Conservation (phyloP, 805 yeast genomes). For the Pichia cephalocereana region DNA sequence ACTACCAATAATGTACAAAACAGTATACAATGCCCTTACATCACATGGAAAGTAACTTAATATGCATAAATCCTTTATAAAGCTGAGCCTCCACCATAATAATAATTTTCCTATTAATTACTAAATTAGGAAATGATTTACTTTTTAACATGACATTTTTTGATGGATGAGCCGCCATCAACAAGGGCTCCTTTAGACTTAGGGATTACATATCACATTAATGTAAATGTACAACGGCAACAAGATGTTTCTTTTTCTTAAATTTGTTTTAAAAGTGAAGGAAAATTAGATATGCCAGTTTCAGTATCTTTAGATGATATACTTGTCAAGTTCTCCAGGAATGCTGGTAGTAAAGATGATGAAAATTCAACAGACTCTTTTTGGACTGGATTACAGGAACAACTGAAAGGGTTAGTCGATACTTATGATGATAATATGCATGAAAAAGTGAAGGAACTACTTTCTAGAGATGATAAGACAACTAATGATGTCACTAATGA, state of each 20-base stretch:
- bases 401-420: not conserved
- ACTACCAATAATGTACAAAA: no score
- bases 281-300: not conserved
- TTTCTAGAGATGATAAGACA: not conserved
- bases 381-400: not conserved
- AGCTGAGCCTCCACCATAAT: not conserved
- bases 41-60: no score
- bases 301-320: not conserved
- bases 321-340: not conserved
- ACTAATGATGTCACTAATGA: conserved; percentile 8
- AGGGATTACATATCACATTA: no score
- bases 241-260: no score
- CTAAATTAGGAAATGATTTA: not conserved
- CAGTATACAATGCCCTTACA: no score
- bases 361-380: not conserved
- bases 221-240: no score
- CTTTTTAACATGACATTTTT: not conserved
- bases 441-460: not conserved
- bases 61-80: no score
- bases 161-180: not conserved
- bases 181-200: no score
- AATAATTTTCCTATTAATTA: not conserved
- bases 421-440: not conserved
- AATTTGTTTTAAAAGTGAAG: no score
- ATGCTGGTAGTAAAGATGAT: not conserved